These are phyloP conservation scores for Byssothecium circinans DNA, from an alignment of 2,329 filamentous ascomycete genomes.

Conservation along the genomic window DNA sequence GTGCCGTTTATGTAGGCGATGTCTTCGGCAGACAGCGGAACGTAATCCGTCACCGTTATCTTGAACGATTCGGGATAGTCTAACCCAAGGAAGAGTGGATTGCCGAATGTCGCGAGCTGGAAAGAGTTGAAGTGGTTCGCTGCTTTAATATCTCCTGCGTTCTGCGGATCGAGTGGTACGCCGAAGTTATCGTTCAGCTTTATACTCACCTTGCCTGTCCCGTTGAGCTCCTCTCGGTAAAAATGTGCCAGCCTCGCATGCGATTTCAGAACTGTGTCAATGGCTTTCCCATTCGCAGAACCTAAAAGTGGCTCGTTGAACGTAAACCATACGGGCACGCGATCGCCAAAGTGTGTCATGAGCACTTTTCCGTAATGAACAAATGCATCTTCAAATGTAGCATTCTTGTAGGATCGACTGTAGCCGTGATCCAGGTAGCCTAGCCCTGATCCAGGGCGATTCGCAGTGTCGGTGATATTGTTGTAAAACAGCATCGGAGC, in stretches of 20 bases:
- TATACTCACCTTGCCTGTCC: slow-evolving; percentile 53
- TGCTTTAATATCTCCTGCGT: slow-evolving; percentile 49
- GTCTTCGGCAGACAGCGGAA: slow-evolving; percentile 52
- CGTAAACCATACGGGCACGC: slow-evolving; percentile 57
- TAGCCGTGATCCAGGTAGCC: slow-evolving; percentile 38
- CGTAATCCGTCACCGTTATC: slow-evolving; percentile 37
- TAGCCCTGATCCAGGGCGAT: slow-evolving; percentile 27
- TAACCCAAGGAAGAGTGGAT: slow-evolving; percentile 55
- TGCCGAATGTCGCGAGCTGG: slow-evolving; percentile 53
- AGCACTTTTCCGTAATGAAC: slow-evolving; percentile 58
- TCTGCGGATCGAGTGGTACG: slow-evolving; percentile 41
- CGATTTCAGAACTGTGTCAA: slow-evolving; percentile 42
- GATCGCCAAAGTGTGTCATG: slow-evolving; percentile 55
- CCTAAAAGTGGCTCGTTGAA: slow-evolving; percentile 57
- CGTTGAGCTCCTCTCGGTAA: slow-evolving; percentile 58
- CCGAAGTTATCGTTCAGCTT: slow-evolving; percentile 51
- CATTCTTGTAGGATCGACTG: slow-evolving; percentile 45
- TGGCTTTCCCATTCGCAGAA: slow-evolving; percentile 46
- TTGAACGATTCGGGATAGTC: slow-evolving; percentile 56
- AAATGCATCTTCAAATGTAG: slow-evolving; percentile 54
- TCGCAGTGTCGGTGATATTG: slow-evolving; percentile 30
- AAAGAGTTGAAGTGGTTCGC: slow-evolving; percentile 48
- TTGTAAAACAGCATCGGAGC: slow-evolving; percentile 49
- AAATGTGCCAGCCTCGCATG: slow-evolving; percentile 56
- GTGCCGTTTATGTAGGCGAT: slow-evolving; percentile 47